Evolutionary conservation across 257 asterid species (phyloP).

Genomic region (Petunia secreta): DNA sequence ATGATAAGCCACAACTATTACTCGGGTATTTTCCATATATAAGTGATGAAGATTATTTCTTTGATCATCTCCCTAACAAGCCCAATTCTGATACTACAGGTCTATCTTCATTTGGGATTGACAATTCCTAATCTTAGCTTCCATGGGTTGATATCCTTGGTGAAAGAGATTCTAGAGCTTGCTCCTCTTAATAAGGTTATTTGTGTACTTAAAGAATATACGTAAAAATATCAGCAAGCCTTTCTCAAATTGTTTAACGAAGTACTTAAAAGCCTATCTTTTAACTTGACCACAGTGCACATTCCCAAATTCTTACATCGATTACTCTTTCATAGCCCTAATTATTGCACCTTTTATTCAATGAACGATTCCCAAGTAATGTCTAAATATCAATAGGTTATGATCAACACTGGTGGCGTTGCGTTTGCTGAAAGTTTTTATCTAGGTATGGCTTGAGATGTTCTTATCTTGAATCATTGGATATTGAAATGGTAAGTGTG

Average conservation of each 20-base stretch:
- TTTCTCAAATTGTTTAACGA: not conserved
- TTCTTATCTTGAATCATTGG: conserved; percentile 22
- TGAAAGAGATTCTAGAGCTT: conserved; percentile 83
- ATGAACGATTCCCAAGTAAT: not conserved
- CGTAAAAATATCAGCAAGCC: not conserved
- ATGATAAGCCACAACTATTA: too few species aligned
- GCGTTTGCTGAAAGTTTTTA: conserved; percentile 86
- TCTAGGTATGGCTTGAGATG: conserved; percentile 51
- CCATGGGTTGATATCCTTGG: conserved; percentile 85
- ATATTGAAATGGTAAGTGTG: not conserved
- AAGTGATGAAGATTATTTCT: conserved; percentile 22
- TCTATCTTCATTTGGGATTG: conserved; percentile 89
- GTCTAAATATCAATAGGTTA: conserved; percentile 59
- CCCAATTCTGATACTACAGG: conserved; percentile 44
- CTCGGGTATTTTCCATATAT: not conserved
- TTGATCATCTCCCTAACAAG: conserved; percentile 11
- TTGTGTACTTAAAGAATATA: conserved; percentile 10
- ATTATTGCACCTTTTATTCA: not conserved
- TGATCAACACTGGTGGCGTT: conserved; percentile 84
- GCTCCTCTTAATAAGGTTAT: conserved; percentile 83
- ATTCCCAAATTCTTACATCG: not conserved
- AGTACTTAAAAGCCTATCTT: not conserved
- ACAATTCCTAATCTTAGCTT: conserved; percentile 90
- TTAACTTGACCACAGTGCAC: not conserved
- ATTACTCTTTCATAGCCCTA: not conserved